Evolutionary conservation across 1,284 basidiomycete species (phyloP).

Genomic region (Filobasidium uniguttulatum): DNA sequence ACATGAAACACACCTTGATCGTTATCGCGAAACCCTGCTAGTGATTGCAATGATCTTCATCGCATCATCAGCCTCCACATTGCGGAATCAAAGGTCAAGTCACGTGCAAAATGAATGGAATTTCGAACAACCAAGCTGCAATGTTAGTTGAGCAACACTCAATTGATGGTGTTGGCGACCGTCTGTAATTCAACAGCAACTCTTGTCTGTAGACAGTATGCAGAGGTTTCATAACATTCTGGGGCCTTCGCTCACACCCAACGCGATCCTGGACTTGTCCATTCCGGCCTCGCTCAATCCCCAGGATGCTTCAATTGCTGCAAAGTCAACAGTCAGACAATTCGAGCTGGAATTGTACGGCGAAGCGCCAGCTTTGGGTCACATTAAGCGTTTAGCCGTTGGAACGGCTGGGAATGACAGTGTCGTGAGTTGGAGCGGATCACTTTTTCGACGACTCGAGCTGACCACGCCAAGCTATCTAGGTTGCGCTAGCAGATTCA

Average conservation of each 20-base stretch:
- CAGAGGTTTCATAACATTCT: slow-evolving; percentile 27
- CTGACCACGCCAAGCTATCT: not conserved
- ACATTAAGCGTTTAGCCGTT: slow-evolving; percentile 23
- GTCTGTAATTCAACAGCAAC: too few relatives aligned
- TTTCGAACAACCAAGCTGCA: too few relatives aligned
- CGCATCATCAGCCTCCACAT: too few relatives aligned
- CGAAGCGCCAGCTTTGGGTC: slow-evolving; percentile 22
- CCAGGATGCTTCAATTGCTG: slow-evolving; percentile 16
- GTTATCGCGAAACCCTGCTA: too few relatives aligned
- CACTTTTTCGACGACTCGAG: not conserved
- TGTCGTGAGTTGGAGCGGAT: not conserved
- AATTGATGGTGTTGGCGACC: too few relatives aligned
- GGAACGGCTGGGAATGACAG: slow-evolving; percentile 7
- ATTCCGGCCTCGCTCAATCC: slow-evolving; percentile 22
- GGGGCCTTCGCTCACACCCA: slow-evolving; percentile 30
- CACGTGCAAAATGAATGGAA: too few relatives aligned
- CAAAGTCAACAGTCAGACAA: slow-evolving; percentile 29
- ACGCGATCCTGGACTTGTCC: slow-evolving; percentile 30
- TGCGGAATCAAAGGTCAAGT: too few relatives aligned
- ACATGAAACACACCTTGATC: too few relatives aligned
- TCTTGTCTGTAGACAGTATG: too few relatives aligned
- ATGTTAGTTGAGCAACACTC: too few relatives aligned
- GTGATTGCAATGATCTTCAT: too few relatives aligned
- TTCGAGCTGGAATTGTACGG: slow-evolving; percentile 17
- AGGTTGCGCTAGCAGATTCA: slow-evolving; percentile 13